Base-by-base conservation (phyloP, 176 grass and related monocot genomes). In the Pharus latifolius region DNA sequence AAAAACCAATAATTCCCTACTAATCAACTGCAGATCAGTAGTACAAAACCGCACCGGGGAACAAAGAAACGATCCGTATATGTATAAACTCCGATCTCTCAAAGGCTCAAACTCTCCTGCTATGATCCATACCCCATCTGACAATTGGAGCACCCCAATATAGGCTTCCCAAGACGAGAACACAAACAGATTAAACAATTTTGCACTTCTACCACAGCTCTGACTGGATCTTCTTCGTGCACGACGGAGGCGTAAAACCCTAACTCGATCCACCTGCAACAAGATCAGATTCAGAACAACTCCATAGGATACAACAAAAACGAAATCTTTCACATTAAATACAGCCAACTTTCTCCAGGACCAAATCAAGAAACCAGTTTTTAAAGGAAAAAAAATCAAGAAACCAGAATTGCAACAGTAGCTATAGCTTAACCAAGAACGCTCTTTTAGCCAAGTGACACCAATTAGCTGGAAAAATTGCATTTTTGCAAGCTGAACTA, bases 221-320 rank as follows among this genome's bases (percentile, higher is more conserved):
- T 34, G 18, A 40, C 18, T 10, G 25, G 65, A 70, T 71, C 66
- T 70, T 71, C 66, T 70, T 48, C 49, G 23, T 29, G 52, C 24
- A 19, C 76, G 40, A 70, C 17, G 31, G 28, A 56, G 60, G 17
- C 44, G 12, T 42, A 46, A 77, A 67, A 66, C 26, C 49, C 65
- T 52, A 79, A 44, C 45, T 51, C 61, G 72, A 56, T 63, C 47
- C 16, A 41, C 66, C 66, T 80, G 77, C 24, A 71, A 29, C 49
- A 62, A 69, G 10, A 71, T 44, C 56, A 43, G 50, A 60, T 62
- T 44, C 56, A 43, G 50, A 60, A 51, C 65, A 60, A 63, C 31
- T 15, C 56, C 24, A 63, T 75, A 48, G 63, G 72, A n/a, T 47
- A 27, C 42, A 53, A 53, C 7, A 63, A n/a, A 63, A 60, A 26